These are phyloP conservation scores for Acanthamoeba healyi DNA, from an alignment of 208 protist genomes.

Conservation along the genomic window DNA sequence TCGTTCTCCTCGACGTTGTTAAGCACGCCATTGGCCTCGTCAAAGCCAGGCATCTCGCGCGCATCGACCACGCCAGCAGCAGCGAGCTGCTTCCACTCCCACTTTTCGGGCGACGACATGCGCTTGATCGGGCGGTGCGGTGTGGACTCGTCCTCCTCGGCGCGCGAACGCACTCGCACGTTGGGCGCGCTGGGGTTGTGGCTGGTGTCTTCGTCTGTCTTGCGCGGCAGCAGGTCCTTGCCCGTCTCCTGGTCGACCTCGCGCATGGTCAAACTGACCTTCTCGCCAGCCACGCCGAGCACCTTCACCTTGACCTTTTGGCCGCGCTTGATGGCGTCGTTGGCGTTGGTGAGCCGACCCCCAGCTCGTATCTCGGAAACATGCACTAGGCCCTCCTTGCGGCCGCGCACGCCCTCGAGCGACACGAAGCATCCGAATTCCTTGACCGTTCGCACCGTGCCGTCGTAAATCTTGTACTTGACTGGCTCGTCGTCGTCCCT, in stretches of 20 bases:
- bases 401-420: constrained; percentile 84
- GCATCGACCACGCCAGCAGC: constrained; percentile 89
- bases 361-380: constrained; percentile 82
- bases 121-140: constrained; percentile 80
- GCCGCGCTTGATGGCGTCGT: constrained; percentile 85
- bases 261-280: constrained; percentile 91
- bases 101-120: constrained; percentile 91
- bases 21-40: constrained; percentile 85
- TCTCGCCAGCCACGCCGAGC: constrained; percentile 83
- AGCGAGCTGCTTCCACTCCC: constrained; percentile 91
- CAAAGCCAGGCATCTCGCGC: constrained; percentile 88
- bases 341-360: constrained; percentile 71
- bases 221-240: constrained; percentile 82
- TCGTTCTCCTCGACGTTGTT: constrained; percentile 85
- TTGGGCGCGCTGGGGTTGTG: constrained; percentile 65
- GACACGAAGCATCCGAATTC: constrained; percentile 92
- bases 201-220: constrained; percentile 54
- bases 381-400: constrained; percentile 88
- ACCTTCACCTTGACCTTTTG: constrained; percentile 92
- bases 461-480: constrained; percentile 90
- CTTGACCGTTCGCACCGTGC: constrained; percentile 87
- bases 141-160: constrained; percentile 44
- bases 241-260: constrained; percentile 93
- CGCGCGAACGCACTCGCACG: not conserved
- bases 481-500: constrained; percentile 84